Conservation (phyloP, 139 green algal genomes). For the Chlamydomonas urium region DNA sequence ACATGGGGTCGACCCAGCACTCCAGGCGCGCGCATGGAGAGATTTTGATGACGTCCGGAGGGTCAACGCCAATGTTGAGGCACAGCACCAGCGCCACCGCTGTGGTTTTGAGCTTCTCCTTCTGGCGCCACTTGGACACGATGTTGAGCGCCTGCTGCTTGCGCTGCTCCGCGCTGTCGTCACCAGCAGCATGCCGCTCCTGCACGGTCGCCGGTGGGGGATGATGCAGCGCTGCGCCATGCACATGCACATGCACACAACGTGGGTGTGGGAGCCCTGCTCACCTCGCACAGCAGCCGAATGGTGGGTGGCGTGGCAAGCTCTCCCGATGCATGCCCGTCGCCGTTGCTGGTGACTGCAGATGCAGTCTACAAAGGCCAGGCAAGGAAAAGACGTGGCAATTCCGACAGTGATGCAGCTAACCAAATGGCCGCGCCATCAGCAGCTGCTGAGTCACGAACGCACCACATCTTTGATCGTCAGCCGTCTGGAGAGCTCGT, state of each 20-base stretch:
- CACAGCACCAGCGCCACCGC: conserved; percentile 95
- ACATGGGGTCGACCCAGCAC: conserved; percentile 93
- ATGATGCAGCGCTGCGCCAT: not conserved
- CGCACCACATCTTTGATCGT: conserved; percentile 25
- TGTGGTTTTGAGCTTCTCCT: conserved; percentile 88
- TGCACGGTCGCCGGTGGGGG: not conserved
- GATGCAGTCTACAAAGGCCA: not conserved
- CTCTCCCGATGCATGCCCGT: not conserved
- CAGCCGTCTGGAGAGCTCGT: conserved; percentile 27
- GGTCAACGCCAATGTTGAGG: conserved; percentile 98
- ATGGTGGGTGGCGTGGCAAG: not conserved
- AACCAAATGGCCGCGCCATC: not conserved
- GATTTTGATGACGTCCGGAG: conserved; percentile 96
- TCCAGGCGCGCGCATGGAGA: conserved; percentile 92
- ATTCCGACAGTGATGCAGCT: not conserved
- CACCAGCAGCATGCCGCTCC: conserved; percentile 40
- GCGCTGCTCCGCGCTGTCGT: conserved; percentile 4
- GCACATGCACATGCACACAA: not conserved
- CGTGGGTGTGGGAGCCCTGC: not conserved
- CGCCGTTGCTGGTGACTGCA: not conserved
- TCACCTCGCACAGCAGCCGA: conserved; percentile 38
- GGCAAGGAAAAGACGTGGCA: not conserved
- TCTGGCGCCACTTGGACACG: conserved; percentile 76
- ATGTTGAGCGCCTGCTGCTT: conserved; percentile 10
- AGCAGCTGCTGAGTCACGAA: too few species aligned